Evolutionary conservation across 768 basidiomycete genomes (phyloP).

Genomic region (Lyophyllum semitale): DNA sequence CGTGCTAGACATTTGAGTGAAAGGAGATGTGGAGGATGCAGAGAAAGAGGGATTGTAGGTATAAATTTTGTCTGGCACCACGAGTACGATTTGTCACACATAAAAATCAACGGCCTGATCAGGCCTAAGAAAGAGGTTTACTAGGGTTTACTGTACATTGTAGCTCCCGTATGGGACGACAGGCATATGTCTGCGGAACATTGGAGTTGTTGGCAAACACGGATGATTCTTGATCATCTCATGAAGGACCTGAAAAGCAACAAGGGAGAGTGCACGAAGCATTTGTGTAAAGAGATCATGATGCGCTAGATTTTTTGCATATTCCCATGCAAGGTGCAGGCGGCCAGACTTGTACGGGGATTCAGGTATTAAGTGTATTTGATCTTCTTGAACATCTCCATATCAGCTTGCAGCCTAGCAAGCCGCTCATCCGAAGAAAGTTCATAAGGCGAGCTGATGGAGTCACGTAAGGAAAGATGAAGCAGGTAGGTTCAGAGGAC

Average conservation of each 20-base stretch:
- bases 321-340: slow-evolving; percentile 21
- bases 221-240: slow-evolving; percentile 13
- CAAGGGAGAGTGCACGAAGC: slow-evolving; percentile 17
- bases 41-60: no score
- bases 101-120: no score
- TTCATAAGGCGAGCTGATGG: not conserved
- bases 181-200: slow-evolving; percentile 12
- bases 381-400: slow-evolving; percentile 3
- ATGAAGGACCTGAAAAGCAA: slow-evolving; percentile 14
- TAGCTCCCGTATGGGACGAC: no score
- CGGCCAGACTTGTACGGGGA: slow-evolving; percentile 3
- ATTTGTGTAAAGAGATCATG: slow-evolving; percentile 17
- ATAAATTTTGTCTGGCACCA: no score
- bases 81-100: no score
- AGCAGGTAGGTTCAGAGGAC: slow-evolving; percentile 1
- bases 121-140: no score
- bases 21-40: no score
- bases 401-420: slow-evolving; percentile 1
- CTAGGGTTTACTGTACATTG: no score
- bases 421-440: slow-evolving; percentile 1
- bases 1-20: no score
- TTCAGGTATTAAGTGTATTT: slow-evolving; percentile 4
- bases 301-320: slow-evolving; percentile 9
- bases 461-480: not conserved
- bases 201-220: slow-evolving; percentile 11